Evolutionary conservation across 2,329 filamentous ascomycete species (phyloP).

Genomic region (Fusarium nodosum): DNA sequence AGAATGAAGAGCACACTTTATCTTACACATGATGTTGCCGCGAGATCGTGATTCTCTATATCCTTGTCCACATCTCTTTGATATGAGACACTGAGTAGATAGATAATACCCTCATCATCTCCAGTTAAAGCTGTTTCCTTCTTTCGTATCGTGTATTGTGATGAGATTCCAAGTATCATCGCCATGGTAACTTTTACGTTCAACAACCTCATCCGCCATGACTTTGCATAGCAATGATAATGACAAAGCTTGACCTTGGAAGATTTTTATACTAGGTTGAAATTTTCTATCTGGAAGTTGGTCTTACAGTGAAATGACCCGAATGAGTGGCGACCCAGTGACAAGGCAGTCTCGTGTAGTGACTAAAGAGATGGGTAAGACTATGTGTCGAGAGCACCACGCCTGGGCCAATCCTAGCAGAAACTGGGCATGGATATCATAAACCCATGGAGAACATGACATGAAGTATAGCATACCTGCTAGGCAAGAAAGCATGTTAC

Average conservation of each 20-base stretch:
- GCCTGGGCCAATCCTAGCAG: background rate
- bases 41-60: background rate
- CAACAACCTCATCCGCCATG: background rate
- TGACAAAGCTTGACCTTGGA: background rate
- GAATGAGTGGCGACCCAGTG: background rate
- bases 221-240: background rate
- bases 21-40: background rate
- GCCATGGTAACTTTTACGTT: background rate
- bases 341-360: background rate
- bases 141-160: background rate
- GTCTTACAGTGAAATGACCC: background rate
- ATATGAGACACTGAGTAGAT: background rate
- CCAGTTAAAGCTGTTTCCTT: background rate
- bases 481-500: background rate
- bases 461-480: background rate
- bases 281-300: too few species aligned
- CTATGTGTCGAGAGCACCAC: background rate
- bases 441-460: background rate
- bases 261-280: background rate
- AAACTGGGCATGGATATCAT: background rate
- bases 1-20: conserved; percentile 39
- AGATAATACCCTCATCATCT: background rate
- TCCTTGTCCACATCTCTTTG: background rate
- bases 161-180: background rate
- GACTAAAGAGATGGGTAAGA: background rate